Base-by-base conservation (phyloP, 2,329 filamentous ascomycete species). In the Diaporthe eres region DNA sequence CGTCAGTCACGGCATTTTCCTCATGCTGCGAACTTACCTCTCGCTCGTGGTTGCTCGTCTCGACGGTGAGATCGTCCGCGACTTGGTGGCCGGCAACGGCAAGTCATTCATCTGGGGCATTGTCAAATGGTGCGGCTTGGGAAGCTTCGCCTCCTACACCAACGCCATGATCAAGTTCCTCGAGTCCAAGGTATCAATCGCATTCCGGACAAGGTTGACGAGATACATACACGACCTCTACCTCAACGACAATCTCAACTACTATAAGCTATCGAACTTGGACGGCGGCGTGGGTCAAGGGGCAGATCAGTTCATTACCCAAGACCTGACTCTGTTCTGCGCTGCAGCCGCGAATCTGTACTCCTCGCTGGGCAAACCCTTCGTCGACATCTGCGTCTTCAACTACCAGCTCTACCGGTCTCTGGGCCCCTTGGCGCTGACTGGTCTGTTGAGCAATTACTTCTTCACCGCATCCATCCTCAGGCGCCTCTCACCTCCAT, bases 121-220 rank as follows among this genome's bases (percentile, higher is more conserved):
- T 63, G 83, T 93, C 67, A 98, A 98, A 88, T 99, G 97, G 97
- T 95, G 96, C 78, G 95, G 96, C 4, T 93, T 99, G 49, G 97
- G 97, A 57, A 95, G 94, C 3, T 92, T 98, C 78, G 96, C 96
- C 12, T 98, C 96, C 0, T 99, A 99, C 82, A 98, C 96, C 70
- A 99, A 99, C 84, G 95, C 96, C 73, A 98, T 97, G 94, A 99
- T 99, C 88, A 98, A 98, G 85, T 99, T 94, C 85, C 90, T 99
- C 77, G 96, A 99, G 85, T 96, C 95, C 70, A 99, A 99, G 87
- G 95, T 99, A 72, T 98, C 96, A 9, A 99, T 99, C 79, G 96
- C 97, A 47, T 99, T 99, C 89, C 93, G 97, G 57, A 99, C 97
- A 6, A 92, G 97, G 15, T 89, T 99, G 19, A 99, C 97, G 2